A percentile compares a stretch with the other conserved stretches of the same genome.
Evolutionary conservation across 352 stramenopile genomes (phyloP).

Genomic region (Phytophthora gonapodyides): DNA sequence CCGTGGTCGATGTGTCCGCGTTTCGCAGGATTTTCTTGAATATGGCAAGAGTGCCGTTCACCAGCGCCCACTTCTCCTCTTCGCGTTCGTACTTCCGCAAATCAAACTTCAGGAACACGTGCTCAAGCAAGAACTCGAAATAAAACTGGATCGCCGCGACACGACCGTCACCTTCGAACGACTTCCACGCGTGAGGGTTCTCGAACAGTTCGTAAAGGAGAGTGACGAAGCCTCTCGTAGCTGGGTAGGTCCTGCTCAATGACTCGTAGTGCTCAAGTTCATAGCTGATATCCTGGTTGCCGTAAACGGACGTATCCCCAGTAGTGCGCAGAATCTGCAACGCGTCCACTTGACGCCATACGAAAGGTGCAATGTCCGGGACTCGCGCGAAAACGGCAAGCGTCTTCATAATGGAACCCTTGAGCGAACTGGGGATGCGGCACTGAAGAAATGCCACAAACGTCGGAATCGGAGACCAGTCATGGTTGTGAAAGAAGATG

Average conservation of each 20-base stretch:
- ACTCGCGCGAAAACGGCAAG: conserved; percentile 76
- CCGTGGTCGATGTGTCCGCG: conserved; percentile 42
- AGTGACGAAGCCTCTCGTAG: conserved; percentile 76
- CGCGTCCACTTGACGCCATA: conserved; percentile 85
- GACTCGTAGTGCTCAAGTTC: conserved; percentile 89
- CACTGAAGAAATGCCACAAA: conserved; percentile 87
- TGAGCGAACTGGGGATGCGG: conserved; percentile 81
- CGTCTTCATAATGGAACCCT: conserved; percentile 88
- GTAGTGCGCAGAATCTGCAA: conserved; percentile 85
- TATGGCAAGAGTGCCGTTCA: conserved; percentile 71
- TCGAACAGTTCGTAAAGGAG: conserved; percentile 80
- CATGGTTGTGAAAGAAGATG: conserved; percentile 89
- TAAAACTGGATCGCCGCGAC: conserved; percentile 84
- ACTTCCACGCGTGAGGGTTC: conserved; percentile 73
- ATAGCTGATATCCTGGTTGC: conserved; percentile 79
- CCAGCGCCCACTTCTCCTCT: conserved; percentile 83
- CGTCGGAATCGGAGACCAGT: conserved; percentile 81
- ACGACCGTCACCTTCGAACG: conserved; percentile 75
- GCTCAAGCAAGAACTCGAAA: conserved; percentile 83
- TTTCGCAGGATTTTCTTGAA: conserved; percentile 81
- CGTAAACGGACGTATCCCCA: conserved; percentile 60
- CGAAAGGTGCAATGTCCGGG: conserved; percentile 77
- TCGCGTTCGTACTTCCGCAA: conserved; percentile 82
- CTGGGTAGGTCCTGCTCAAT: conserved; percentile 73
- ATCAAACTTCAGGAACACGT: conserved; percentile 87